phyloP scores from a whole-genome alignment of 768 basidiomycete genomes.

The Obba rivulosa region DNA sequence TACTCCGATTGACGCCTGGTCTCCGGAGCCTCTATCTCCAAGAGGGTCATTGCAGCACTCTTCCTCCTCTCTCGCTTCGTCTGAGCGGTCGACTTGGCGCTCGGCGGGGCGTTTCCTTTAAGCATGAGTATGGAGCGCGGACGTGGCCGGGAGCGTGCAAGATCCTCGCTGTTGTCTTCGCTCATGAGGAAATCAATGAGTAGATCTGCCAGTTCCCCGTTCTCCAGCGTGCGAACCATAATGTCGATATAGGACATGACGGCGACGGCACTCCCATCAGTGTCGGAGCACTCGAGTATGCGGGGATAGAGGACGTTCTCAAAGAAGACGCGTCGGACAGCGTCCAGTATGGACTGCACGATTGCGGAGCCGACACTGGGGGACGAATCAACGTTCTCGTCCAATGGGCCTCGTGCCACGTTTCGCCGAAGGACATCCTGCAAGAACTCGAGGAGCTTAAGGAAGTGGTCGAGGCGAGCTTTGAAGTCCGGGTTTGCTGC shows the following conservation, averaged over 20 bases:
- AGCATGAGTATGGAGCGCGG: slow-evolving; percentile 38
- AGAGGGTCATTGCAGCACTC: slow-evolving; percentile 86
- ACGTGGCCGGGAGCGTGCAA: slow-evolving; percentile 41
- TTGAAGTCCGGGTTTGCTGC: slow-evolving; percentile 74
- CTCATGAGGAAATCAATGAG: slow-evolving; percentile 77
- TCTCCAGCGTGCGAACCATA: slow-evolving; percentile 70
- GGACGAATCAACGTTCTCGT: slow-evolving; percentile 51
- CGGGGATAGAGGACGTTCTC: slow-evolving; percentile 93
- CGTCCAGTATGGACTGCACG: slow-evolving; percentile 75
- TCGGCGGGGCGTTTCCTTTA: slow-evolving; percentile 27
- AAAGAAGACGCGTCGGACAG: slow-evolving; percentile 80
- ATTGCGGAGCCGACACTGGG: slow-evolving; percentile 73
- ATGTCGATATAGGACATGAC: slow-evolving; percentile 95
- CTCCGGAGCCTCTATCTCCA: slow-evolving; percentile 78
- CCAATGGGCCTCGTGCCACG: slow-evolving; percentile 30
- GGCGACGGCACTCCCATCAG: slow-evolving; percentile 93
- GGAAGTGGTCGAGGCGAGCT: slow-evolving; percentile 77
- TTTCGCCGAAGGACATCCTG: slow-evolving; percentile 84
- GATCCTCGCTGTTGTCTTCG: slow-evolving; percentile 70
- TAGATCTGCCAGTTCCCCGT: slow-evolving; percentile 62
- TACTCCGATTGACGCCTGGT: slow-evolving; percentile 71
- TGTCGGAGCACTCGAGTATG: slow-evolving; percentile 86
- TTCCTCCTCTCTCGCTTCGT: slow-evolving; percentile 56
- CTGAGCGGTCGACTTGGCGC: slow-evolving; percentile 26
- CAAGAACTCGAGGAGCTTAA: slow-evolving; percentile 86